Percentiles rank a stretch among this genome's conserved stretches.
phyloP scores from a whole-genome alignment of 129 eudicot genomes.

The Lonicera japonica region DNA sequence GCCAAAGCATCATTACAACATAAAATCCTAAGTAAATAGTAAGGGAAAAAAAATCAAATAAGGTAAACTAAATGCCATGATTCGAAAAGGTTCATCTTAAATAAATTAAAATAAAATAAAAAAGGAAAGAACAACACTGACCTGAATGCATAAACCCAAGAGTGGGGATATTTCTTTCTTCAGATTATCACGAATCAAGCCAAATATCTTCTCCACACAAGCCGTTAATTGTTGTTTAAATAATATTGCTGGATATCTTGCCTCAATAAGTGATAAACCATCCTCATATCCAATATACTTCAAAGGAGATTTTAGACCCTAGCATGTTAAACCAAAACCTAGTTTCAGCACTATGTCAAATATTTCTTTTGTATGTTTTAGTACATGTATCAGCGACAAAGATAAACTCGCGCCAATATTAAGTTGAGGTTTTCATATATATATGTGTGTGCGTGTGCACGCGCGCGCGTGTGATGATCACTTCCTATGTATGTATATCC shows the following conservation, averaged over 20 bases:
- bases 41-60: not conserved
- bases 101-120: not conserved
- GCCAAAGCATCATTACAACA: too few relatives aligned
- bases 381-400: too few relatives aligned
- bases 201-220: constrained; percentile 95
- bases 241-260: constrained; percentile 89
- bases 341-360: too few relatives aligned
- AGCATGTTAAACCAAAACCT: constrained; percentile 8
- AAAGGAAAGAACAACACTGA: constrained; percentile 24
- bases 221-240: constrained; percentile 97
- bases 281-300: constrained; percentile 76
- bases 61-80: not conserved
- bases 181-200: constrained; percentile 92
- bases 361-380: too few relatives aligned
- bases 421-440: too few relatives aligned
- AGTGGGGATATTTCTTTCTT: constrained; percentile 98
- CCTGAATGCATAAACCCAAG: constrained; percentile 86
- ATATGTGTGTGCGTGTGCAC: too few relatives aligned
- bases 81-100: not conserved
- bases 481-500: too few relatives aligned
- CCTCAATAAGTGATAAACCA: constrained; percentile 73
- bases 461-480: too few relatives aligned
- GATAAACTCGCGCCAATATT: too few relatives aligned
- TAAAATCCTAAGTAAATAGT: too few relatives aligned
- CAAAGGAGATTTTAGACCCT: constrained; percentile 67